These are phyloP conservation scores for Kitagawia praeruptora DNA, from an alignment of 129 eudicot genomes.

Conservation along the genomic window DNA sequence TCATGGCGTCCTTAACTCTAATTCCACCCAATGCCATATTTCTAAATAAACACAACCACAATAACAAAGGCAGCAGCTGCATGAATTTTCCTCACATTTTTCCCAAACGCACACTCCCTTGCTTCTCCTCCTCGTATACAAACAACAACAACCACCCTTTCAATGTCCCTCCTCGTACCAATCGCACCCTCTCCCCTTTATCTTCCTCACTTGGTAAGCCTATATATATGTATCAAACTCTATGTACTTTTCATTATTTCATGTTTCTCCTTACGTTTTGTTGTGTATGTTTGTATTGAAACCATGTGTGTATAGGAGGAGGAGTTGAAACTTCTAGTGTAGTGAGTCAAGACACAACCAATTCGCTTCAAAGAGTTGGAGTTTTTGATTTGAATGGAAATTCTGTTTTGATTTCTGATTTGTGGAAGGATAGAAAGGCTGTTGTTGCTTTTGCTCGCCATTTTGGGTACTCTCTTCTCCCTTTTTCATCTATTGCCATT, in stretches of 20 bases:
- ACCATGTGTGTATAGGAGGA: slow-evolving; percentile 4
- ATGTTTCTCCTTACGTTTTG: not conserved
- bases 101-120: not conserved
- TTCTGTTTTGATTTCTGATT: slow-evolving; percentile 53
- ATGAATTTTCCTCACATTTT: not conserved
- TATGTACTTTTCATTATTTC: not conserved
- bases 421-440: slow-evolving; percentile 96
- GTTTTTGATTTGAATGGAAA: slow-evolving; percentile 74
- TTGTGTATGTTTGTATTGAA: not conserved
- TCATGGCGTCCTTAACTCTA: not conserved
- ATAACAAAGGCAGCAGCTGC: not conserved
- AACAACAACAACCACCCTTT: not conserved
- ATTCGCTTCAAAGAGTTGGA: slow-evolving; percentile 47
- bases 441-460: slow-evolving; percentile 98
- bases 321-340: slow-evolving; percentile 35
- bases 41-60: not conserved
- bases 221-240: not conserved
- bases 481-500: not conserved
- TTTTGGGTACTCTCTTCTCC: slow-evolving; percentile 53
- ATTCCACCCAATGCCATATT: not conserved
- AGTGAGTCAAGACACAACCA: slow-evolving; percentile 24
- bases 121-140: not conserved
- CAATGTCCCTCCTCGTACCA: not conserved
- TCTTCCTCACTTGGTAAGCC: not conserved
- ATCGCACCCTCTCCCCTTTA: not conserved